Conservation (phyloP, 495 filamentous ascomycete species). For the Hypoxylon cercidicola region DNA sequence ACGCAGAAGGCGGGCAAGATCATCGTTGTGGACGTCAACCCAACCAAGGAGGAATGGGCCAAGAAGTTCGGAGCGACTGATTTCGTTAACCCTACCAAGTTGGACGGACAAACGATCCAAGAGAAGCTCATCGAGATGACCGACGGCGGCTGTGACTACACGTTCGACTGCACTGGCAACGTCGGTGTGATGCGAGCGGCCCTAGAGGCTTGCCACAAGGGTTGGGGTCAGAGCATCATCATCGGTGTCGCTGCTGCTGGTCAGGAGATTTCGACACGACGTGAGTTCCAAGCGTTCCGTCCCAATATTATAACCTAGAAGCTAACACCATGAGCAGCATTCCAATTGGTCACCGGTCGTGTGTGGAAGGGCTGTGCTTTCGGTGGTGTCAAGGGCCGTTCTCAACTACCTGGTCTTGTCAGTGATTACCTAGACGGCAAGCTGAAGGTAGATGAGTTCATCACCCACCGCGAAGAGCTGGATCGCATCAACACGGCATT, state of each 20-base stretch:
- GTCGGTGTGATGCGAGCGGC: constrained; percentile 95
- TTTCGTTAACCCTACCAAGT: constrained; percentile 91
- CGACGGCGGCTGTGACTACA: constrained; percentile 99
- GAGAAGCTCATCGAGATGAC: constrained; percentile 96
- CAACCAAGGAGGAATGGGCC: constrained; percentile 89
- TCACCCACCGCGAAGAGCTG: constrained; percentile 91
- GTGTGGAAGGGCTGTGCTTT: constrained; percentile 98
- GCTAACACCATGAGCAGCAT: constrained; percentile 68
- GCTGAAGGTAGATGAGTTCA: constrained; percentile 99
- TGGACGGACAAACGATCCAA: constrained; percentile 81
- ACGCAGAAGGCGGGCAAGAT: constrained; percentile 86
- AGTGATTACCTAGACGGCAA: constrained; percentile 88
- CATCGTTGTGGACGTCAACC: constrained; percentile 96
- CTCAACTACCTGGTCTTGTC: constrained; percentile 88
- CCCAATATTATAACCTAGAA: constrained; percentile 7
- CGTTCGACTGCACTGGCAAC: constrained; percentile 98
- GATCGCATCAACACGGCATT: constrained; percentile 88
- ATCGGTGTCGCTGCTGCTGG: constrained; percentile 98
- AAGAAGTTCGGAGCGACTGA: constrained; percentile 95
- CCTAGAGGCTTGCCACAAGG: constrained; percentile 98
- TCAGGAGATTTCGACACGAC: constrained; percentile 94
- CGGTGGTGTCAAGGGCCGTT: constrained; percentile 96
- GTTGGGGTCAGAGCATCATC: constrained; percentile 97
- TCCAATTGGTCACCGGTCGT: constrained; percentile 97
- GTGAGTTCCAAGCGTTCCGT: constrained; percentile 66